Evolutionary conservation across 805 yeast genomes (phyloP).

Genomic region (Millerozyma miso): DNA sequence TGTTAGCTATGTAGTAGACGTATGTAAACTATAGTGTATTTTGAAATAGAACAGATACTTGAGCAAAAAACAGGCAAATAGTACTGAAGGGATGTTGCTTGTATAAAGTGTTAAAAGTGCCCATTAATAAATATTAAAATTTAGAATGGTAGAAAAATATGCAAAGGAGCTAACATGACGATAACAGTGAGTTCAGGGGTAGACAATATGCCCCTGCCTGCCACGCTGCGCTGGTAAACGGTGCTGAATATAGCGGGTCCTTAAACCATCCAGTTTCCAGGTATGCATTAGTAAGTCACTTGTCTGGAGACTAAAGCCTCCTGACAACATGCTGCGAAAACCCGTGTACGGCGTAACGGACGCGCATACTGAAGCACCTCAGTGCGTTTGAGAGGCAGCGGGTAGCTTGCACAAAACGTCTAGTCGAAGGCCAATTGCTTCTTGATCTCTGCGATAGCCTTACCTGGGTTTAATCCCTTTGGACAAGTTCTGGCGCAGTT

Average conservation of each 20-base stretch:
- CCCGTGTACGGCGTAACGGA: no score
- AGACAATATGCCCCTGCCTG: no score
- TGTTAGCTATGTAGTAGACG: not conserved
- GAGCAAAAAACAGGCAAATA: not conserved
- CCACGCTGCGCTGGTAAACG: not conserved
- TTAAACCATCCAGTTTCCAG: no score
- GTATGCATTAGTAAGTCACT: no score
- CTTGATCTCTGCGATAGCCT: constrained; percentile 95
- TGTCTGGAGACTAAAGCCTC: no score
- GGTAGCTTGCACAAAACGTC: constrained; percentile 4
- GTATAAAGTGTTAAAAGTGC: not conserved
- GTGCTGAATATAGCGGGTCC: no score
- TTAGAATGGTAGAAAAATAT: not conserved
- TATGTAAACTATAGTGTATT: not conserved
- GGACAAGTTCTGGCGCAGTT: constrained; percentile 98
- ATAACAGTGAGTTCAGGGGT: not conserved
- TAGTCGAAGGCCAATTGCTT: constrained; percentile 82
- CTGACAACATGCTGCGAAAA: no score
- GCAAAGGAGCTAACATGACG: not conserved
- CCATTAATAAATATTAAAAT: not conserved
- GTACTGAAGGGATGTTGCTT: not conserved
- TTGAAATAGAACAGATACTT: not conserved
- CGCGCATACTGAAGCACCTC: no score
- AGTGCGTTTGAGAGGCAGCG: no score
- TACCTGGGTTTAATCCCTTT: constrained; percentile 96